Evolutionary conservation across 2,329 filamentous ascomycete species (phyloP).

Genomic region (Aspergillus pseudoglaucus): DNA sequence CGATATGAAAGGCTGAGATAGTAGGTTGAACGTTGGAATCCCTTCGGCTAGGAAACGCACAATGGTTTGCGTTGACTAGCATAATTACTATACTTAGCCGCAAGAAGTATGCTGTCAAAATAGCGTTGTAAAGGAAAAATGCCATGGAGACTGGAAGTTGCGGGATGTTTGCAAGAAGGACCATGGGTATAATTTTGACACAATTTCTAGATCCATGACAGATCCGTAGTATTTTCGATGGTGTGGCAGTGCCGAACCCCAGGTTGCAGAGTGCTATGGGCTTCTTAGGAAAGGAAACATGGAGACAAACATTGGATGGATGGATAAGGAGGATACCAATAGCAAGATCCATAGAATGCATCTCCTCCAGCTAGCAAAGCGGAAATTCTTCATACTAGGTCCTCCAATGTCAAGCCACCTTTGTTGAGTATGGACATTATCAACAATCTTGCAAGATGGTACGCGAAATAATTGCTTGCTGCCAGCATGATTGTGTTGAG

Average conservation of each 20-base stretch:
- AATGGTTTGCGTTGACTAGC: slow-evolving; percentile 30
- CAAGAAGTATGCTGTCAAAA: slow-evolving; percentile 42
- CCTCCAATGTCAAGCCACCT: slow-evolving; percentile 43
- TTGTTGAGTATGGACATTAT: slow-evolving; percentile 38
- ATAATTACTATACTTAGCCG: slow-evolving; percentile 43
- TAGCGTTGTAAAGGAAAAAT: slow-evolving; percentile 28
- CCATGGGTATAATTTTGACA: too few relatives aligned
- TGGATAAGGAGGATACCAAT: slow-evolving; percentile 7
- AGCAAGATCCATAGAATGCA: slow-evolving; percentile 9
- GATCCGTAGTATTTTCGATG: too few relatives aligned
- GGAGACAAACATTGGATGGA: slow-evolving; percentile 14
- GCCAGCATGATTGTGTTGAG: slow-evolving; percentile 41
- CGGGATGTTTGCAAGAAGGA: slow-evolving; percentile 24
- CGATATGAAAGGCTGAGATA: slow-evolving; percentile 39
- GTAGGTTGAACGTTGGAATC: slow-evolving; percentile 39
- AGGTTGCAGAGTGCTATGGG: too few relatives aligned
- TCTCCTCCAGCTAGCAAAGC: slow-evolving; percentile 23
- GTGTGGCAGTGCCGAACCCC: too few relatives aligned
- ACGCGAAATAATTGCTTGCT: slow-evolving; percentile 45
- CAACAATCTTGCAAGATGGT: slow-evolving; percentile 45
- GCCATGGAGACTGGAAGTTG: slow-evolving; percentile 27
- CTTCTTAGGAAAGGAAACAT: not conserved
- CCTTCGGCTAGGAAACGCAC: slow-evolving; percentile 37
- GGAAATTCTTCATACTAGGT: slow-evolving; percentile 22
- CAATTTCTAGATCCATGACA: too few relatives aligned